These are phyloP conservation scores for Lathyrus aphaca DNA, from an alignment of 306 rosid genomes.

Conservation along the genomic window DNA sequence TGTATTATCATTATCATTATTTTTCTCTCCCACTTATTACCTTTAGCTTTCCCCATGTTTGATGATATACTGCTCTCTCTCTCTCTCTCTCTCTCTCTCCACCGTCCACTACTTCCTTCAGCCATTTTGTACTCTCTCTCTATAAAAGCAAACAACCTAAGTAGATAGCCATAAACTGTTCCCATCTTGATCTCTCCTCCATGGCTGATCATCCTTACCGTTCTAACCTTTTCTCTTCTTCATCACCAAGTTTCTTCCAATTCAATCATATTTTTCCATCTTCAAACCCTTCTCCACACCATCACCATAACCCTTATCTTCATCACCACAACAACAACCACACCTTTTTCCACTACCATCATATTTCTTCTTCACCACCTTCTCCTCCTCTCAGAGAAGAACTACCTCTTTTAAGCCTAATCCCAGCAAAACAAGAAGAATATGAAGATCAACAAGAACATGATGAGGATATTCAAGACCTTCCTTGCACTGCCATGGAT, in stretches of 20 bases:
- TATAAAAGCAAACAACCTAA: conserved; percentile 50
- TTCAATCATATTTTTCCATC: conserved; percentile 42
- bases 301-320: conserved; percentile 33
- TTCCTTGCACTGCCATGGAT: conserved; percentile 50
- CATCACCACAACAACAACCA: conserved; percentile 25
- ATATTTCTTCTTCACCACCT: conserved; percentile 43
- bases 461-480: conserved; percentile 1
- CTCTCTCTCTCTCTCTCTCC: conserved; percentile 58
- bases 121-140: conserved; percentile 81
- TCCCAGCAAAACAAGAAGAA: conserved; percentile 47
- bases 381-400: conserved; percentile 89
- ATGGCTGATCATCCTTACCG: conserved; percentile 51
- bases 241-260: conserved; percentile 37
- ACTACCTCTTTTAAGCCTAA: conserved; percentile 68
- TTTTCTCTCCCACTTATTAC: conserved; percentile 34
- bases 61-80: conserved; percentile 44
- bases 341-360: conserved; percentile 31
- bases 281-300: conserved; percentile 37
- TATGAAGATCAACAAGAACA: conserved; percentile 3
- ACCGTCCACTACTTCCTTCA: conserved; percentile 77
- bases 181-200: conserved; percentile 39
- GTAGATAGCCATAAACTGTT: conserved; percentile 42
- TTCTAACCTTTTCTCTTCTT: conserved; percentile 47
- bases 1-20: conserved; percentile 5
- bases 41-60: conserved; percentile 21